Evolutionary conservation across 768 basidiomycete species (phyloP).

Genomic region (Xerocomus spinulosus): DNA sequence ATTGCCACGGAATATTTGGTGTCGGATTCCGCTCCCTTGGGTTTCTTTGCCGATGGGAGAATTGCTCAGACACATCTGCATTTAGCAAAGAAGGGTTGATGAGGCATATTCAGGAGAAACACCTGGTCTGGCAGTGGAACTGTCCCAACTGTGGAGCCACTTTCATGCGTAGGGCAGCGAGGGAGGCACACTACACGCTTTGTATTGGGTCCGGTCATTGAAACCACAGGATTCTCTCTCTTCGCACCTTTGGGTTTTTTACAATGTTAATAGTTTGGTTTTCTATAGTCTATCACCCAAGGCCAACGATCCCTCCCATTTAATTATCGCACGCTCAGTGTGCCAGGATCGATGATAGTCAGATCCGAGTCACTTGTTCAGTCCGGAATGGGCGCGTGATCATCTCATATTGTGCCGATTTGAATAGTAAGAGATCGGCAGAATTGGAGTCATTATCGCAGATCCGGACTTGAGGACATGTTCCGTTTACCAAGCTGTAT

Average conservation of each 20-base stretch:
- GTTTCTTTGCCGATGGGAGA: conserved; percentile 24
- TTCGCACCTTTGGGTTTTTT: not conserved
- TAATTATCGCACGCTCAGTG: no score
- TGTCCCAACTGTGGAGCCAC: conserved; percentile 21
- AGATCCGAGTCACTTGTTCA: no score
- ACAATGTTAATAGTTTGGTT: not conserved
- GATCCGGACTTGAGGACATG: conserved; percentile 10
- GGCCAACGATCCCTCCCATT: conserved; percentile 1
- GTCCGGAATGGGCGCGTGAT: not conserved
- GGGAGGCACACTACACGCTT: conserved; percentile 16
- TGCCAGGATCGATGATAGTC: no score
- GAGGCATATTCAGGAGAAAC: conserved; percentile 25
- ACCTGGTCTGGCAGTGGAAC: conserved; percentile 23
- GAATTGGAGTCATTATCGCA: not conserved
- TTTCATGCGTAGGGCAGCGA: conserved; percentile 13
- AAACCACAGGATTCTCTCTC: not conserved
- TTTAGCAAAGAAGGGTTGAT: conserved; percentile 20
- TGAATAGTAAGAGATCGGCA: conserved; percentile 1
- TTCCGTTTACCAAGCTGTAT: conserved; percentile 24
- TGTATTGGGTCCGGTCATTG: conserved; percentile 8
- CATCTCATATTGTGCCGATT: no score
- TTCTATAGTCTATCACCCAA: not conserved
- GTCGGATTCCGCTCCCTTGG: conserved; percentile 1
- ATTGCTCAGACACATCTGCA: conserved; percentile 15
- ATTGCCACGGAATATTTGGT: conserved; percentile 18